Evolutionary conservation across 1,284 basidiomycete genomes (phyloP).

Genomic region (Trametes polyzona): DNA sequence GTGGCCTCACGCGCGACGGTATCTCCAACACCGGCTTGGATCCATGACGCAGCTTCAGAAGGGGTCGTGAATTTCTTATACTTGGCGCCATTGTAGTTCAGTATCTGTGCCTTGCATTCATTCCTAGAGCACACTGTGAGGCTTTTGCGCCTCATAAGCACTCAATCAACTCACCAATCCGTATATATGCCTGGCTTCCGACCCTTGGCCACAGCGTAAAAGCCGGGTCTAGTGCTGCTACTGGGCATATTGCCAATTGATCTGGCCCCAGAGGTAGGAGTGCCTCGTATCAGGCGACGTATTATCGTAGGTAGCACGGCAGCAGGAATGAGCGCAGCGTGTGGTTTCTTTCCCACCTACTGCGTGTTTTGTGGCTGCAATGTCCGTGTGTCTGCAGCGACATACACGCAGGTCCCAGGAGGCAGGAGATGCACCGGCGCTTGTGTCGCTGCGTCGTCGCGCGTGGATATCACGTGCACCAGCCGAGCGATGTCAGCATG

Average conservation of each 20-base stretch:
- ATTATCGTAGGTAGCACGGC: neutral
- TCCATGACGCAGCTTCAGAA: conserved; percentile 52
- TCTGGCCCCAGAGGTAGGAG: neutral
- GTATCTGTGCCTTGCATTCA: conserved; percentile 62
- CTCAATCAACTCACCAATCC: conserved; percentile 28
- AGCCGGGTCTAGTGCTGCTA: conserved; percentile 10
- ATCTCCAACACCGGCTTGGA: conserved; percentile 7
- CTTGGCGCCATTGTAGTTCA: conserved; percentile 56
- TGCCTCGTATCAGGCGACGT: neutral
- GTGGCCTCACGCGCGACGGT: neutral
- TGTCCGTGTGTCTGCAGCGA: no score
- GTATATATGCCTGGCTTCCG: conserved; percentile 30
- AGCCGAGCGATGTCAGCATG: no score
- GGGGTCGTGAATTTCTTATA: conserved; percentile 65
- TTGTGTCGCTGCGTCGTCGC: no score
- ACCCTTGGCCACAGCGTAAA: conserved; percentile 36
- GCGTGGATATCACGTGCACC: no score
- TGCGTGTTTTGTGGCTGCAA: no score
- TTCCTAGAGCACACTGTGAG: conserved; percentile 41
- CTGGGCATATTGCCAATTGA: no score
- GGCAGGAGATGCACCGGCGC: no score
- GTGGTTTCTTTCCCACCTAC: no score
- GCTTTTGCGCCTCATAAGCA: neutral
- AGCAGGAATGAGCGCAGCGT: no score
- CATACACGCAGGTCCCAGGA: no score